Evolutionary conservation across 177 flowering plant species (phyloP), one percentile per base, ranked within the genome.

Genomic region (Vitis hybrid): DNA sequence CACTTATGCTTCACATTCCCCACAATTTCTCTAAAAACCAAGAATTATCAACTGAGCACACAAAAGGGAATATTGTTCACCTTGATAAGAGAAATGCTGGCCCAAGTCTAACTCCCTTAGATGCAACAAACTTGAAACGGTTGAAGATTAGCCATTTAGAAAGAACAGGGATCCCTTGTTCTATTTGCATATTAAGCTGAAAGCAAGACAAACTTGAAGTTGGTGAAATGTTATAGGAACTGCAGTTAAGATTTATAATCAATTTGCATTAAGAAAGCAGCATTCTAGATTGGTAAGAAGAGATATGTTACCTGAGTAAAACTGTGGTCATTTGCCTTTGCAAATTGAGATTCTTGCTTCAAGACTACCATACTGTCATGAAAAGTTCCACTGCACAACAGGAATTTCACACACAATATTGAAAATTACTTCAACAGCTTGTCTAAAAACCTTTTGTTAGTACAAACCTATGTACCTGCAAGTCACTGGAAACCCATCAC

Each of bases 111-210:
- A 87, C 52, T 56, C 98, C 98, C 77, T 85, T 91, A 57, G 97
- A 85, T 72, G 91, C 97, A 66, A 74, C 76, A 80, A 92, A 89
- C 72, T 89, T 92, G 89, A 92, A 88, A n/a, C 90, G 81, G 74
- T 92, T 94, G 83, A 94, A 94, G 61, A 89, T 81, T 70, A 91
- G 77, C 97, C 97, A 92, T 80, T 83, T 90, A 5, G 97, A 87
- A 13, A 89, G 75, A 83, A 92, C 83, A 12, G 98, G 98, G 72
- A 94, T 75, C 26, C 98, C 98, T 84, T 94, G 98, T 71, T 94
- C 97, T 66, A 94, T 92, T 79, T 92, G 97, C 78, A 94, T 68
- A 70, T 77, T 85, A 75, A 89, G 79, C 97, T 92, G 89, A 75
- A 77, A 67, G 52, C 18, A 69, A 64, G 60, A 72, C 50, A 74